A percentile compares a stretch with the other conserved stretches of the same genome.
phyloP scores from a whole-genome alignment of 306 rosid species.

The Corylus americana region DNA sequence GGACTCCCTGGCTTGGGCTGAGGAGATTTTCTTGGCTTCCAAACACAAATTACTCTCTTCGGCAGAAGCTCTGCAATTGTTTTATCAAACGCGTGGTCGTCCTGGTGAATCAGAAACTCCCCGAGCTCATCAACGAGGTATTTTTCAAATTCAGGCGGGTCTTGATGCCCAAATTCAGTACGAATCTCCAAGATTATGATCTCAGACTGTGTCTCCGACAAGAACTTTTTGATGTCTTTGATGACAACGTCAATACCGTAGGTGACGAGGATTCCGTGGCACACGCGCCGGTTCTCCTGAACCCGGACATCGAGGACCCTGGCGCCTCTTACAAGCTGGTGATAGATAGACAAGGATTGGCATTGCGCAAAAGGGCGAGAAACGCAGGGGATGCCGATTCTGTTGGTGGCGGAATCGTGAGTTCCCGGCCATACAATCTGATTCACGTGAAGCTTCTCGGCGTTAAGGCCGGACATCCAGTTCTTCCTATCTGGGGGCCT shows the following conservation, averaged over 20 bases:
- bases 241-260: conserved; percentile 67
- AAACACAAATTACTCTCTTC: conserved; percentile 66
- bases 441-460: conserved; percentile 46
- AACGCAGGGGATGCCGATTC: conserved; percentile 66
- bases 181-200: conserved; percentile 74
- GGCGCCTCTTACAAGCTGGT: conserved; percentile 57
- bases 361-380: conserved; percentile 94
- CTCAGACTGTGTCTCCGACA: conserved; percentile 65
- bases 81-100: conserved; percentile 59
- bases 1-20: conserved; percentile 61
- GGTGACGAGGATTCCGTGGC: conserved; percentile 78
- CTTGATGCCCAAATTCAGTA: conserved; percentile 77
- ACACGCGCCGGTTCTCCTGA: conserved; percentile 57
- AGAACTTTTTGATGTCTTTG: conserved; percentile 53
- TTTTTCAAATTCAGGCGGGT: conserved; percentile 75
- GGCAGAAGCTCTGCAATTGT: conserved; percentile 68
- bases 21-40: conserved; percentile 80
- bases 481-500: conserved; percentile 64
- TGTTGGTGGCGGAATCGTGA: conserved; percentile 84
- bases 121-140: conserved; percentile 69
- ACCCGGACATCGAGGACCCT: conserved; percentile 71
- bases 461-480: conserved; percentile 67
- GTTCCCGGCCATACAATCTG: conserved; percentile 92
- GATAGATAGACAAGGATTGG: conserved; percentile 72
- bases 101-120: conserved; percentile 63